Evolutionary conservation across 345 rosid genomes (phyloP).

Genomic region (Eucalyptus shirleyi): DNA sequence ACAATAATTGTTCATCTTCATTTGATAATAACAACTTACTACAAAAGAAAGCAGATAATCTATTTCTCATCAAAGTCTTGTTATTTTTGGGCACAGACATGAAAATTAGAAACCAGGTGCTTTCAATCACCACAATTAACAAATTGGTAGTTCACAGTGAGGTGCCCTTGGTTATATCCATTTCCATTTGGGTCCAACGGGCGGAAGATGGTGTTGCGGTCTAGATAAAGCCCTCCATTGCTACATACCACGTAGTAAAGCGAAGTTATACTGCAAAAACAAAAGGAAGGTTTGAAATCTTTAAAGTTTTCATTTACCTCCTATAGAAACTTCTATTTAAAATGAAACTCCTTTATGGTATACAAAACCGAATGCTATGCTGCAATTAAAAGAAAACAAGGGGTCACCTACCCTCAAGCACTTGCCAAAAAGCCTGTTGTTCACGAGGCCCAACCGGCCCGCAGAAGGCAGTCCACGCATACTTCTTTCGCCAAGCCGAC

Average conservation of each 20-base stretch:
- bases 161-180: conserved; percentile 24
- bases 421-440: conserved; percentile 30
- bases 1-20: not conserved
- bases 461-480: conserved; percentile 62
- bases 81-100: not conserved
- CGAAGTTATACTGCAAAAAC: not conserved
- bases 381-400: not conserved
- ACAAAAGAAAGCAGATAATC: not conserved
- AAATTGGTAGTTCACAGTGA: conserved; percentile 20
- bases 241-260: not conserved
- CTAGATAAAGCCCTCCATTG: conserved; percentile 54
- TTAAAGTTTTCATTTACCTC: not conserved
- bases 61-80: not conserved
- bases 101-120: not conserved
- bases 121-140: conserved; percentile 12
- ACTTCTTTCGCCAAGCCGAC: conserved; percentile 34
- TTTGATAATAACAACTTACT: not conserved
- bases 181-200: conserved; percentile 28
- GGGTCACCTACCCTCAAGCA: conserved; percentile 28
- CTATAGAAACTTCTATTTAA: not conserved
- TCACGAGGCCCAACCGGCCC: conserved; percentile 41
- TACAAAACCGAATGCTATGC: not conserved
- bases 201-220: conserved; percentile 18
- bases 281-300: not conserved
- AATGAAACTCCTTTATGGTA: not conserved